A percentile compares a stretch with the other conserved stretches of the same genome.
Evolutionary conservation across 1,284 basidiomycete species (phyloP).

Genomic region (Ustilago shanxiensis): DNA sequence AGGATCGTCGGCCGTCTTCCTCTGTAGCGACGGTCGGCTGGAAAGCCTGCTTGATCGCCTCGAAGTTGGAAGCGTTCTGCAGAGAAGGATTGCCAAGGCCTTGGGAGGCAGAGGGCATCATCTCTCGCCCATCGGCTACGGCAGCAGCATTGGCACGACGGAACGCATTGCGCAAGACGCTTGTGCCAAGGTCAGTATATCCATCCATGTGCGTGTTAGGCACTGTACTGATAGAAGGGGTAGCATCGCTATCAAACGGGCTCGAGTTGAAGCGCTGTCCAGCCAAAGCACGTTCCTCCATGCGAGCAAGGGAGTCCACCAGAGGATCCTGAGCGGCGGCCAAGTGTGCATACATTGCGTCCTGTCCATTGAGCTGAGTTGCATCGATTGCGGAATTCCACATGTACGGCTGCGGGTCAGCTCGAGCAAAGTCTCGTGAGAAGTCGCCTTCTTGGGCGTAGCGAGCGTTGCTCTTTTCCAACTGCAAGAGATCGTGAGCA

Average conservation of each 20-base stretch:
- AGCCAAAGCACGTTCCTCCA: slow-evolving; percentile 40
- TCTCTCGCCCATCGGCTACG: slow-evolving; percentile 19
- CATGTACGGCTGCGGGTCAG: slow-evolving; percentile 13
- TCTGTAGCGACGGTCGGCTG: slow-evolving; percentile 51
- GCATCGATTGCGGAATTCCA: slow-evolving; percentile 23
- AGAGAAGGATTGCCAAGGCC: slow-evolving; percentile 28
- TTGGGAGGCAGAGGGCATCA: slow-evolving; percentile 21
- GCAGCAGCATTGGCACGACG: slow-evolving; percentile 39
- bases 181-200: slow-evolving; percentile 36
- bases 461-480: slow-evolving; percentile 30
- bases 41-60: slow-evolving; percentile 60
- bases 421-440: slow-evolving; percentile 11
- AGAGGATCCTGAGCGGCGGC: slow-evolving; percentile 41
- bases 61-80: slow-evolving; percentile 55
- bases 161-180: slow-evolving; percentile 41
- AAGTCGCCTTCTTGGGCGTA: slow-evolving; percentile 19
- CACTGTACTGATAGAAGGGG: slow-evolving; percentile 27
- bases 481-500: slow-evolving; percentile 30
- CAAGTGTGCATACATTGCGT: slow-evolving; percentile 37
- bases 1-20: slow-evolving; percentile 58
- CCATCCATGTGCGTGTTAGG: slow-evolving; percentile 21
- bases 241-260: slow-evolving; percentile 14
- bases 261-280: slow-evolving; percentile 17
- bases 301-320: slow-evolving; percentile 40
- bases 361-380: slow-evolving; percentile 14